phyloP scores from a whole-genome alignment of 2,329 filamentous ascomycete genomes.

The Neonectria magnoliae region DNA sequence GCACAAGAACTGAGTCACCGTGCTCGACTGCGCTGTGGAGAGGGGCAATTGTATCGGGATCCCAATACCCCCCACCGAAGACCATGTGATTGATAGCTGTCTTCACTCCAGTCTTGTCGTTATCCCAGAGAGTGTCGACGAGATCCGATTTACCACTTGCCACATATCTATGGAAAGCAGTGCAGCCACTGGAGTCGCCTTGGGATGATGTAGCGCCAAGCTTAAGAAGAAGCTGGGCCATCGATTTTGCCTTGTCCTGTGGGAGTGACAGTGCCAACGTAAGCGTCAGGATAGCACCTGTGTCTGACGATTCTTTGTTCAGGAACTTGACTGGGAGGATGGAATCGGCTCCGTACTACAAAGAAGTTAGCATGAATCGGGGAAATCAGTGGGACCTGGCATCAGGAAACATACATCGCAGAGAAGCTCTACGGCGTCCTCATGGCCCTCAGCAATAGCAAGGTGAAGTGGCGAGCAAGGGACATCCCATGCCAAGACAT shows the following conservation, averaged over 20 bases:
- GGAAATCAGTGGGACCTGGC: background rate
- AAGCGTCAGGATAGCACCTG: conserved; percentile 73
- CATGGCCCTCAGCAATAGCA: conserved; percentile 78
- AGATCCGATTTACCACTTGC: conserved; percentile 59
- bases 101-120: conserved; percentile 69
- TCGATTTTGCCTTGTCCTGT: conserved; percentile 69
- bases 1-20: conserved; percentile 62
- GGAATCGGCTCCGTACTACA: conserved; percentile 79
- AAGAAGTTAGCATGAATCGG: conserved; percentile 23
- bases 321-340: conserved; percentile 78
- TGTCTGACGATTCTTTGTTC: conserved; percentile 57
- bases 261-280: conserved; percentile 74
- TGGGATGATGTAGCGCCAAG: conserved; percentile 79
- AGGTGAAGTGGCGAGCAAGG: conserved; percentile 80
- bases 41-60: conserved; percentile 54
- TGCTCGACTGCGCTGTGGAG: conserved; percentile 68
- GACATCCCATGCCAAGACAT: conserved; percentile 82
- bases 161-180: conserved; percentile 73
- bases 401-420: conserved; percentile 60
- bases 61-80: conserved; percentile 50
- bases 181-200: conserved; percentile 71
- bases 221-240: conserved; percentile 71
- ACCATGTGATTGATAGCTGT: conserved; percentile 74
- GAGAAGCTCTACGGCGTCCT: conserved; percentile 73
- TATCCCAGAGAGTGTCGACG: conserved; percentile 60